Conservation (phyloP, 2,329 filamentous ascomycete genomes). For the Microsporum ferrugineum region DNA sequence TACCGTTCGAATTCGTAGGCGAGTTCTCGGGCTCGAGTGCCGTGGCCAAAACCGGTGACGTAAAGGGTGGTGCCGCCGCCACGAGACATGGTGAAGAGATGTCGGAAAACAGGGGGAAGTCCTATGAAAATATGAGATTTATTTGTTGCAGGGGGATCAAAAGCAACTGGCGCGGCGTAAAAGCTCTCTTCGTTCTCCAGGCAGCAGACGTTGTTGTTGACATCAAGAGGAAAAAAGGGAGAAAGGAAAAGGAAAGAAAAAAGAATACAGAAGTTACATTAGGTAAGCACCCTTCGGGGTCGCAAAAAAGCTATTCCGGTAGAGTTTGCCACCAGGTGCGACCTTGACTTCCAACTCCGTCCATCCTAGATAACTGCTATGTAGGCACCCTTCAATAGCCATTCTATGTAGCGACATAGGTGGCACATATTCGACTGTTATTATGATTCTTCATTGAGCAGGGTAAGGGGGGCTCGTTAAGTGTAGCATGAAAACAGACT, state of each 20-base stretch:
- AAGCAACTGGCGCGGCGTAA: neutral
- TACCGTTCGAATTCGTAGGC: slow-evolving; percentile 99
- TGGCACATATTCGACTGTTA: no score
- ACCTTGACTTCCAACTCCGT: no score
- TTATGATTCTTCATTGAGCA: no score
- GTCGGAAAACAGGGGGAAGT: neutral
- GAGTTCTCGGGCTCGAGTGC: slow-evolving; percentile 95
- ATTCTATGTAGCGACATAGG: no score
- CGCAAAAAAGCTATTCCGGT: no score
- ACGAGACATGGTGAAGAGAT: slow-evolving; percentile 60
- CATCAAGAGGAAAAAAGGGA: slow-evolving; percentile 2
- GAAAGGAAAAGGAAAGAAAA: neutral
- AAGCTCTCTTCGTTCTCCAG: neutral
- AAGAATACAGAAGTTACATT: neutral
- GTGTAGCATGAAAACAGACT: no score
- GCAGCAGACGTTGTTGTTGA: neutral
- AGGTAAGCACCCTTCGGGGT: no score
- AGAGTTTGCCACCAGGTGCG: no score
- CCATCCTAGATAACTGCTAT: no score
- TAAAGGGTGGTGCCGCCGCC: slow-evolving; percentile 81
- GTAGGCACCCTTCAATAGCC: no score
- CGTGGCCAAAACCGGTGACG: slow-evolving; percentile 97
- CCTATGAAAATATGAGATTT: neutral
- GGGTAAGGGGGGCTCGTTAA: no score
- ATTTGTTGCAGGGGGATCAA: neutral